Evolutionary conservation across 306 rosid species (phyloP).

Genomic region (Luffa aegyptiaca): DNA sequence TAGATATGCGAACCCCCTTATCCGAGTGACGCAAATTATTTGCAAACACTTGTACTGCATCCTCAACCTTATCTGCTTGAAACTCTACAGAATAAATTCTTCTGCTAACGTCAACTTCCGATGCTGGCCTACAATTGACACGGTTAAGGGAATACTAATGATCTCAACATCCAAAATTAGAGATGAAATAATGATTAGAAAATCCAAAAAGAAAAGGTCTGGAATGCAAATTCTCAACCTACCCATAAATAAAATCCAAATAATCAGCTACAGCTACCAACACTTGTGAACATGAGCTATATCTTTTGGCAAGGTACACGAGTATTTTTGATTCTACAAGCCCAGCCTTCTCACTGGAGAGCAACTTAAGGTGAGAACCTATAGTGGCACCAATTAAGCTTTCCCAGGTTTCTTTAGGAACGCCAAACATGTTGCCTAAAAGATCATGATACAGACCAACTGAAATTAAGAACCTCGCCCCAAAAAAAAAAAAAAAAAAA

Average conservation of each 20-base stretch:
- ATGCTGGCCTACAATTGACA: conserved; percentile 32
- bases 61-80: conserved; percentile 22
- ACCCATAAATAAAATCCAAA: conserved; percentile 68
- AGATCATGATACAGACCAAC: neutral
- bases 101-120: conserved; percentile 28
- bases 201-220: neutral
- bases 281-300: conserved; percentile 50
- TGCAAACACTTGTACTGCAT: conserved; percentile 40
- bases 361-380: conserved; percentile 37
- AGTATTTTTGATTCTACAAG: conserved; percentile 34
- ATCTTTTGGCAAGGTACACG: conserved; percentile 49
- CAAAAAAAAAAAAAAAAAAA: neutral
- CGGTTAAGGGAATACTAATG: conserved; percentile 8
- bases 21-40: conserved; percentile 57
- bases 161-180: neutral
- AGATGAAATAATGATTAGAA: neutral
- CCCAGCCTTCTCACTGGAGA: conserved; percentile 14
- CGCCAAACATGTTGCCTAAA: conserved; percentile 31
- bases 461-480: neutral
- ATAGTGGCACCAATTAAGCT: conserved; percentile 61
- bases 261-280: conserved; percentile 69
- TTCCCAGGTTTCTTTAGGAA: conserved; percentile 38
- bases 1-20: conserved; percentile 56
- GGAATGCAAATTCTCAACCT: conserved; percentile 15
- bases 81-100: conserved; percentile 40